A percentile compares a stretch with the other conserved stretches of the same genome.
These are phyloP conservation scores for Borealophlyctis nickersoniae DNA, from an alignment of 192 early-diverging fungal species.

Conservation along the genomic window DNA sequence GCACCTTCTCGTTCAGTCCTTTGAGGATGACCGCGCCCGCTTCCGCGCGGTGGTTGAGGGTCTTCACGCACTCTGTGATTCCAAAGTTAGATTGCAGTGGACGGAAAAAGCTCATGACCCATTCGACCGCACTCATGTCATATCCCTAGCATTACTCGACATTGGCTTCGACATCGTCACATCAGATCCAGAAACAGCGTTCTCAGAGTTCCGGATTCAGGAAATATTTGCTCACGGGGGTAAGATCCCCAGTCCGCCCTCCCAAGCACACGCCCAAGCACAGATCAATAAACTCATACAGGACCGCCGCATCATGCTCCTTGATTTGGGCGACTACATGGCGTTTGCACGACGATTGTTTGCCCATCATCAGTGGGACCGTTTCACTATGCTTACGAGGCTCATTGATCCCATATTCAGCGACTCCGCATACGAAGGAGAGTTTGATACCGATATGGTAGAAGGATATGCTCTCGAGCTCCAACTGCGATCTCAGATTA, in stretches of 20 bases:
- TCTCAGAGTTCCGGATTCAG: conserved; percentile 7
- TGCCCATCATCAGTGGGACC: conserved; percentile 32
- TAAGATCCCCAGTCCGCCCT: conserved; percentile 14
- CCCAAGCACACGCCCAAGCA: conserved; percentile 14
- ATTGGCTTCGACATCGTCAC: conserved; percentile 34
- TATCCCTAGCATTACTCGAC: conserved; percentile 30
- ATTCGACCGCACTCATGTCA: conserved; percentile 11
- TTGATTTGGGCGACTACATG: conserved; percentile 29
- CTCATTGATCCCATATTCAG: conserved; percentile 25
- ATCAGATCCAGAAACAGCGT: conserved; percentile 21
- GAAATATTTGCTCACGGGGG: conserved; percentile 9
- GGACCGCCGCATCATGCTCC: conserved; percentile 16
- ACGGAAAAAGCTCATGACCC: conserved; percentile 11
- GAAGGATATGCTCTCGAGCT: conserved; percentile 16
- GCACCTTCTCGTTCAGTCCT: conserved; percentile 14
- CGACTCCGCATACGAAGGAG: not conserved
- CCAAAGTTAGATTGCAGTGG: conserved; percentile 5
- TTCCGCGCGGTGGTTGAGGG: conserved; percentile 25
- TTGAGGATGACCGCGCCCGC: conserved; percentile 17
- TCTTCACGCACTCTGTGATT: conserved; percentile 6
- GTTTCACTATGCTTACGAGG: conserved; percentile 30
- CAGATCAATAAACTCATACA: not conserved
- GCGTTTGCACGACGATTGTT: conserved; percentile 27
- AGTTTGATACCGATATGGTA: not conserved
- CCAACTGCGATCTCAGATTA: conserved; percentile 22